Evolutionary conservation across 768 basidiomycete genomes (phyloP).

Genomic region (Mycena polygramma): DNA sequence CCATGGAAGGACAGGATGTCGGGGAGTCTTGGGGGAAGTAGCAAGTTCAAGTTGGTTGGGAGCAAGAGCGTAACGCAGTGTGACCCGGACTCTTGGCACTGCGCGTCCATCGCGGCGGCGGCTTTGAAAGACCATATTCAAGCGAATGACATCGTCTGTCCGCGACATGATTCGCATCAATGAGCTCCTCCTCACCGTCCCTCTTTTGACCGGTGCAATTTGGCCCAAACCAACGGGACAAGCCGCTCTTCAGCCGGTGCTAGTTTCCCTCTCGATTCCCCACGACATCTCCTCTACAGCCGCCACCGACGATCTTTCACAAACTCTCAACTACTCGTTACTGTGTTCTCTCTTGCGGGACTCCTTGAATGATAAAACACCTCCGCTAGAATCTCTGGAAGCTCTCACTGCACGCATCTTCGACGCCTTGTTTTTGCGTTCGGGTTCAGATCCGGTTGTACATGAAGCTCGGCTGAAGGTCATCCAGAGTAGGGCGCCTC

Average conservation of each 20-base stretch:
- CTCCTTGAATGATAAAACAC: slow-evolving; percentile 39
- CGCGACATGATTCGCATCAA: slow-evolving; percentile 59
- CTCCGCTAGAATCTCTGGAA: slow-evolving; percentile 59
- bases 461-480: slow-evolving; percentile 58
- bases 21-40: too few species aligned
- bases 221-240: slow-evolving; percentile 54
- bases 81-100: too few species aligned
- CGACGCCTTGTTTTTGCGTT: slow-evolving; percentile 47
- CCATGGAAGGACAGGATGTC: too few species aligned
- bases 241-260: slow-evolving; percentile 64
- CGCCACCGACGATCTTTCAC: slow-evolving; percentile 62
- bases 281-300: slow-evolving; percentile 66
- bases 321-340: slow-evolving; percentile 76
- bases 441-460: slow-evolving; percentile 43
- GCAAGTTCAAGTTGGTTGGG: too few species aligned
- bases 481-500: slow-evolving; percentile 61
- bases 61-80: too few species aligned
- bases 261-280: slow-evolving; percentile 63
- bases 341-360: slow-evolving; percentile 51
- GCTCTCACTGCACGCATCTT: slow-evolving; percentile 59
- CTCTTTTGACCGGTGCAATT: slow-evolving; percentile 56
- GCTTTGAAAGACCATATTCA: too few species aligned
- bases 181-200: slow-evolving; percentile 59
- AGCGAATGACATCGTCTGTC: background rate
- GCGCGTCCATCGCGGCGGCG: too few species aligned